Base-by-base conservation (phyloP, 164 flowering plant genomes). In the Hamamelis virginiana region DNA sequence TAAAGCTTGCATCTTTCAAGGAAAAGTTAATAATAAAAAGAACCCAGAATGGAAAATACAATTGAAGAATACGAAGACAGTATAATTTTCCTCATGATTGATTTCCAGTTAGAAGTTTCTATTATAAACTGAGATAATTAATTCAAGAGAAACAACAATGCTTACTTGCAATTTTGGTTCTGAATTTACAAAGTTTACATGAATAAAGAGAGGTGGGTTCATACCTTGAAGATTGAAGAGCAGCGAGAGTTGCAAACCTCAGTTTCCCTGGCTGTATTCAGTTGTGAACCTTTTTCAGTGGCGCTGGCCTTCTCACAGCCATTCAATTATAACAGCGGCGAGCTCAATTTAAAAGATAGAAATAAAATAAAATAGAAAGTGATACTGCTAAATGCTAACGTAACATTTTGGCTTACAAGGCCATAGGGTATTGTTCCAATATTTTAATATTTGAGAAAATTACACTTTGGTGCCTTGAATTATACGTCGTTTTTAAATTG, bases 1-100 rank as follows among this genome's bases (percentile, higher is more conserved):
- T 46, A 86, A 76, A 82, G 84, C 75, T 78, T 85, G 85, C 94
- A 91, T 89, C 62, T 74, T 83, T 59, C 12, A 25, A 22, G 23
- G 3, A 5, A 43, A 51, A 60, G 21, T 62, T 38, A 65, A 33
- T 33, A 60, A 22, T 1, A 62, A 65, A 64, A 50, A 22, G 50
- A 72, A 69, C 76, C 72, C 76, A 73, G 59, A 57, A 51, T 21
- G 11, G 19, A 63, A 68, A 64, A 44, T 65, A 67, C 66, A 62
- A 64, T 33, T 16, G 8, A 63, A 50, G 23, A 15, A 4, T 1
- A 51, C 48, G 18, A 48, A 41, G 16, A 18, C 8, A 9, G 8
- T 1, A 25, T 22, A 5, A 52, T 21, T 15, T 28, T 13, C 22
- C 57, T 61, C 68, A 56, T 18, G 9, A 28, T 18, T 8, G 21